phyloP scores from a whole-genome alignment of 805 yeast species.

The Blastobotrys robertii region DNA sequence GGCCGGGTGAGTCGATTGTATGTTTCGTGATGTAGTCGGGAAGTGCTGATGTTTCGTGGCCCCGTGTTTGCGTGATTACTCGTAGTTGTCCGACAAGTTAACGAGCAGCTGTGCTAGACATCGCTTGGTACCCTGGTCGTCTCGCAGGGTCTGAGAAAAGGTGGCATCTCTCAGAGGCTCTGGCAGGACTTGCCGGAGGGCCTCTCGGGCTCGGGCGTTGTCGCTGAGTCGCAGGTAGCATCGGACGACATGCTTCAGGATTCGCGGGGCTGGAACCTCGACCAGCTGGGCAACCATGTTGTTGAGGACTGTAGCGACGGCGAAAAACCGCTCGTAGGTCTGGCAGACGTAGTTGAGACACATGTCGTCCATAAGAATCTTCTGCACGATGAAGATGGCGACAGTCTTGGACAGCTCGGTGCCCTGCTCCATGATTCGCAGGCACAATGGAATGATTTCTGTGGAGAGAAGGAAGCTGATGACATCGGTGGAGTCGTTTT shows the following conservation, averaged over 20 bases:
- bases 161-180: conserved; percentile 83
- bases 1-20: no score
- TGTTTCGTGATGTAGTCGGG: no score
- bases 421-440: conserved; percentile 90
- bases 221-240: conserved; percentile 88
- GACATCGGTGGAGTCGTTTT: conserved; percentile 92
- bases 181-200: conserved; percentile 74
- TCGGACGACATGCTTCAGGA: conserved; percentile 86
- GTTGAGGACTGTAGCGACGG: conserved; percentile 81
- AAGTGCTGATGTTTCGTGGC: not conserved
- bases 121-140: conserved; percentile 79
- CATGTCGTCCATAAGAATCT: conserved; percentile 81
- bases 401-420: conserved; percentile 92
- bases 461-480: conserved; percentile 87
- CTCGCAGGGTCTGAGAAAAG: conserved; percentile 65
- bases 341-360: conserved; percentile 91
- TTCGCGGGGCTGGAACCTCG: conserved; percentile 56
- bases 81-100: conserved; percentile 42
- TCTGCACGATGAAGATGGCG: conserved; percentile 91
- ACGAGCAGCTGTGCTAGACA: conserved; percentile 76
- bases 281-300: conserved; percentile 83
- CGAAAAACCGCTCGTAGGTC: conserved; percentile 87
- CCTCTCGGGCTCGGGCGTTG: conserved; percentile 81
- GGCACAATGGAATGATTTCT: conserved; percentile 89
- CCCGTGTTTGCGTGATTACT: conserved; percentile 3